Evolutionary conservation across 2,329 filamentous ascomycete genomes (phyloP), one percentile per base, ranked within the genome.

Genomic region (Emmonsia crescens): DNA sequence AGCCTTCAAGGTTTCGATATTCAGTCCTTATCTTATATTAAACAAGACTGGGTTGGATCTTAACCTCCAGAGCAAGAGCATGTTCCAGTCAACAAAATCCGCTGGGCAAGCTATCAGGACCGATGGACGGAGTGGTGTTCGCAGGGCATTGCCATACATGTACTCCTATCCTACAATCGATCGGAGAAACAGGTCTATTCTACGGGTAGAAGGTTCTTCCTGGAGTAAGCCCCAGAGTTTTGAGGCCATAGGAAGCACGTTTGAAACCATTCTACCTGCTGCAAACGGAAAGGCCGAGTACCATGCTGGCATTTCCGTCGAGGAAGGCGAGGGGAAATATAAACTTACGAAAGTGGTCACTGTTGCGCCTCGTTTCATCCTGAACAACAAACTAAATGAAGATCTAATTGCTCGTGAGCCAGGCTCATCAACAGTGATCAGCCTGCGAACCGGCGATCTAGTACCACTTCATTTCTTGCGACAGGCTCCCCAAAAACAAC

Each of bases 211-310:
- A 5, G 89, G 95, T 60, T 96, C 94, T 0, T 84, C 87, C 63
- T 99, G 94, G 95, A 97, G 94, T 77, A 96, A 94, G 72, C 91
- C 93, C 0, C 93, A 97, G 73, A 96, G 91, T 81, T 96, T 99
- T 69, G 95, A 99, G 71, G 94, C 94, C 24, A 94, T 99, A 66
- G 94, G 94, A 38, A 97, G 93, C 69, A 91, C 88, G 0, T 88
- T 91, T 19, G 92, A 96, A 68, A 89, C 96, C 42, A 84, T 94
- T 40, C 80, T 99, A 40, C 88, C 89, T 57, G 90, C 91, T 0
- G 77, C 83, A 1, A 83, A 82, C 49, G 86, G 84, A 51, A 80
- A 83, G 64, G 87, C 87, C 2, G 94, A 99, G 73, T 92, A 97
- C 69, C 91, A 97, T 69, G 82, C 95, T 6, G 94, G 94, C 55